phyloP scores from a whole-genome alignment of 768 basidiomycete genomes.

The Boletus patriciae region DNA sequence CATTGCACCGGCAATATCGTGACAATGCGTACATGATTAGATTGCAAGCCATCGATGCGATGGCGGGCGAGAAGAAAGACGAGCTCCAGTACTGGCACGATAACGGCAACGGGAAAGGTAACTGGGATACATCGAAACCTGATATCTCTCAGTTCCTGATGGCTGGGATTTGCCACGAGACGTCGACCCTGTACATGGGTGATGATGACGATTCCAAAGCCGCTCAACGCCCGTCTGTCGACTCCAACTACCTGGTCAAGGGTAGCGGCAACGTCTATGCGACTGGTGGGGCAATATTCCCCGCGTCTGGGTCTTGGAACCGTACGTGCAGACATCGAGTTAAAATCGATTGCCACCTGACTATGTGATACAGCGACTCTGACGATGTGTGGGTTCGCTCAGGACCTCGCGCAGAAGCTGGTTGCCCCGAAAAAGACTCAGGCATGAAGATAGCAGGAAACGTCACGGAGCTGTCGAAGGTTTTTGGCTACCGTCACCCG shows the following conservation, averaged over 20 bases:
- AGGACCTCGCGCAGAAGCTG: constrained; percentile 14
- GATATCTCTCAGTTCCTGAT: neutral
- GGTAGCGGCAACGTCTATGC: constrained; percentile 24
- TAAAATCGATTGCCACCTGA: neutral
- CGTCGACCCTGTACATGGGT: constrained; percentile 11
- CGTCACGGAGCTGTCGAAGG: too few relatives aligned
- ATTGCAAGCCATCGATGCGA: neutral
- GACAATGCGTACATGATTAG: neutral
- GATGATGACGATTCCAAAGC: neutral
- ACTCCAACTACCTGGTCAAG: constrained; percentile 12
- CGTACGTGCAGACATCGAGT: constrained; percentile 1
- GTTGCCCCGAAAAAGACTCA: too few relatives aligned
- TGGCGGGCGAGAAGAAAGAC: neutral
- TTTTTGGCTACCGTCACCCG: too few relatives aligned
- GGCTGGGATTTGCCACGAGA: constrained; percentile 2
- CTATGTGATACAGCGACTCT: constrained; percentile 2
- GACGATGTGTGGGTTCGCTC: constrained; percentile 15
- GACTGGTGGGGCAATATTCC: constrained; percentile 20
- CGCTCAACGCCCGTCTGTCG: constrained; percentile 5
- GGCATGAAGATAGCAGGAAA: too few relatives aligned
- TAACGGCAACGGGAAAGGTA: neutral
- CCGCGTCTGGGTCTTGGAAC: constrained; percentile 18
- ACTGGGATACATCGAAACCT: neutral
- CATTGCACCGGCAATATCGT: neutral
- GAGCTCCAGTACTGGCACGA: constrained; percentile 9